Base-by-base conservation (phyloP, 768 basidiomycete genomes). In the Lentinula boryana region DNA sequence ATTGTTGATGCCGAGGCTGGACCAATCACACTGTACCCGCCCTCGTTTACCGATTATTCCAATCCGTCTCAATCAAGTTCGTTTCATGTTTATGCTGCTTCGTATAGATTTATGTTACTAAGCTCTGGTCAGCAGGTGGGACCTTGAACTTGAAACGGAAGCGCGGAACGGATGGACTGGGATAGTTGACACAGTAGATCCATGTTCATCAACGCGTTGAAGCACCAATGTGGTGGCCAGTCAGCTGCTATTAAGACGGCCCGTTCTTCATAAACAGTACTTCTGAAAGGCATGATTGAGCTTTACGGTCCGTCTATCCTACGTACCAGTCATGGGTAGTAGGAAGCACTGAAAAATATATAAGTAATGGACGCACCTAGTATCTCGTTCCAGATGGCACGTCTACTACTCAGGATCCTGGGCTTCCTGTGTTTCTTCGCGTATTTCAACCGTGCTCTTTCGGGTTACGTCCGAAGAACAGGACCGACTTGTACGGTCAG, bases 401-500 rank as follows among this genome's bases (percentile, higher is more conserved):
- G 16, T 48, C 9, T 23, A 13, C 46, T 48, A 4, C 21, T 48
- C 18, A 48, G 8, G 9, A 8, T 32, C 27, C 15, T 44, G 8
- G n/a, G 40, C 27, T 48, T 46, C 10, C 13, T n/a, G 15, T 9
- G 44, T 21, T 48, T 38, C 1, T 57, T 48, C 13, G 18, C 12
- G 15, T 16, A 48, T 23, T 7, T 35, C 38, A 13, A 56, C 23
- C 4, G 32, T 18, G 56, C 41, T 15, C 16, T 57, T 43, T 43
- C 41, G 13, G 41, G 56, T 9, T 16, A 23, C 12, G 41, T 57
- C 4, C 41, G 18, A 33, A n/a, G 38, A 44, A 13, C 38, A 44
- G 56, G 56, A 6, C 7, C 23, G 56, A 63, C 38, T 46, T 70
- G 69, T 58, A 67, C 56, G 2, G 60, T 71, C 41, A 63, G 61